A percentile compares a stretch with the other conserved stretches of the same genome.
Conservation (phyloP, 2,329 filamentous ascomycete species). For the Metarhizium rileyi region DNA sequence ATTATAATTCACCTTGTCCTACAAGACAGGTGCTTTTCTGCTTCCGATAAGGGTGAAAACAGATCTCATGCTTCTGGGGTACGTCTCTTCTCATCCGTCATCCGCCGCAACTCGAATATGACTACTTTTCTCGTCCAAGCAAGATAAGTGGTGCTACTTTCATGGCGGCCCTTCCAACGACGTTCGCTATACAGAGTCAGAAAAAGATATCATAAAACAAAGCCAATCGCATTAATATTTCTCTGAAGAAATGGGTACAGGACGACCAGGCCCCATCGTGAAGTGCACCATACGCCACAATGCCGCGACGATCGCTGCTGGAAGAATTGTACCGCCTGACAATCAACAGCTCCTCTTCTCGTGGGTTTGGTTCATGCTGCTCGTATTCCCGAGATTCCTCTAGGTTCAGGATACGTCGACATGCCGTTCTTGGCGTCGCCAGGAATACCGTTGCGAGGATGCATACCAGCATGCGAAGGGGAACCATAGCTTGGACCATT, state of each 20-base stretch:
- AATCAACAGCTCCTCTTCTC: not conserved
- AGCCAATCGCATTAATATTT: not conserved
- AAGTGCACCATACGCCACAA: not conserved
- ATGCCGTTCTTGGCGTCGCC: not conserved
- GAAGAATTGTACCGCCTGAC: too few relatives aligned
- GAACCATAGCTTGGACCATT: not conserved
- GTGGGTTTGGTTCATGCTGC: not conserved
- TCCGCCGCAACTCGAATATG: too few relatives aligned
- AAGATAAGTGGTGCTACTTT: too few relatives aligned
- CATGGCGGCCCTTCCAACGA: too few relatives aligned
- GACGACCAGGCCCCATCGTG: not conserved
- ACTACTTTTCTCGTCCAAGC: too few relatives aligned
- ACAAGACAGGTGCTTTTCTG: not conserved
- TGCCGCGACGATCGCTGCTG: too few relatives aligned
- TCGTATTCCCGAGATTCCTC: not conserved
- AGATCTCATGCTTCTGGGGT: not conserved
- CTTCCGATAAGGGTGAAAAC: not conserved
- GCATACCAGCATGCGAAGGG: not conserved
- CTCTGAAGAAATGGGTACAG: not conserved
- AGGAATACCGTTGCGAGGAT: not conserved
- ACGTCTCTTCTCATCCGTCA: not conserved
- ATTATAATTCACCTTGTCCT: not conserved
- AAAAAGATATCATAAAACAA: not conserved
- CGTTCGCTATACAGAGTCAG: too few relatives aligned
- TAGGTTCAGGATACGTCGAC: conserved; percentile 5